phyloP scores from a whole-genome alignment of 108 stramenopile species.

The Stephanodiscus minutulus region DNA sequence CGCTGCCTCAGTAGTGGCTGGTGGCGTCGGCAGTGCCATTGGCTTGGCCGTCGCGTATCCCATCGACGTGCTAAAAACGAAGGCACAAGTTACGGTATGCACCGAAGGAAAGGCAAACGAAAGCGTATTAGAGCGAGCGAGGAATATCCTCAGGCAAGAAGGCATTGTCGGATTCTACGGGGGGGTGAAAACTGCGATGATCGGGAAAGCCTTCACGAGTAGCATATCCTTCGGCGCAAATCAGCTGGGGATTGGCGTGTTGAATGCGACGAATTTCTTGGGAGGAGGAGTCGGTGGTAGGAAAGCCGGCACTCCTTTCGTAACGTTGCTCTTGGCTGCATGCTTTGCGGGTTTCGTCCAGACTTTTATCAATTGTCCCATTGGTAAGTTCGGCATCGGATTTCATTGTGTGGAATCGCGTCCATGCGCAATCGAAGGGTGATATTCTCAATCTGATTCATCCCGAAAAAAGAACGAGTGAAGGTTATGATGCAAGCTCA shows the following conservation, averaged over 20 bases:
- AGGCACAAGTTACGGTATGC: constrained; percentile 29
- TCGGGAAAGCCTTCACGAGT: not conserved
- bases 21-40: constrained; percentile 52
- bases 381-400: not conserved
- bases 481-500: constrained; percentile 15
- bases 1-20: constrained; percentile 42
- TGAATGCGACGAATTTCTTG: not conserved
- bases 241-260: not conserved
- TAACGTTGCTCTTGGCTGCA: not conserved
- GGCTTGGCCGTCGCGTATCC: constrained; percentile 54
- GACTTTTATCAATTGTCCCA: not conserved
- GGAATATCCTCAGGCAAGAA: not conserved
- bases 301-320: not conserved
- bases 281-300: not conserved
- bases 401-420: not conserved
- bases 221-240: not conserved
- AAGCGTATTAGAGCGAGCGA: not conserved
- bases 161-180: constrained; percentile 5
- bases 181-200: not conserved
- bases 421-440: not conserved
- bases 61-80: constrained; percentile 56
- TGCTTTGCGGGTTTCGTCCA: not conserved
- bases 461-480: not conserved
- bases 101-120: not conserved
- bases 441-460: not conserved